A percentile compares a stretch with the other conserved stretches of the same genome.
Evolutionary conservation across 225 moss, liverwort and hornwort genomes (phyloP).

Genomic region (Physcomitrium patens): DNA sequence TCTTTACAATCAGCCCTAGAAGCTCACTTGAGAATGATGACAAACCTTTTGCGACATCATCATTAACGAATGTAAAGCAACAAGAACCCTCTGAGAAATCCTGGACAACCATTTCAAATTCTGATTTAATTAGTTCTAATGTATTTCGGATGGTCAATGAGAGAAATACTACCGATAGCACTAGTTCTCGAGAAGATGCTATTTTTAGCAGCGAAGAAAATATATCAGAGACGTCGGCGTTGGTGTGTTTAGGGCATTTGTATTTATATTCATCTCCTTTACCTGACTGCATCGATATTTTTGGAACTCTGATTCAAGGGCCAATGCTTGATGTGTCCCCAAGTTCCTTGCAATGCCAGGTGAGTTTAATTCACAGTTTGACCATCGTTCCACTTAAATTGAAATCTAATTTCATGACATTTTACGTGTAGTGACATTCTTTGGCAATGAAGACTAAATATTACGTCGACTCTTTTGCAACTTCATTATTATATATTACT

Average conservation of each 20-base stretch:
- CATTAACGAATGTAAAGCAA: slow-evolving; percentile 29
- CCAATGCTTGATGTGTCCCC: slow-evolving; percentile 78
- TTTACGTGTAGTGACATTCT: slow-evolving; percentile 1
- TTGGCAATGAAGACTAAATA: slow-evolving; percentile 8
- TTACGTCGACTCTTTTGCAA: slow-evolving; percentile 2
- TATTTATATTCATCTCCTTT: slow-evolving; percentile 88
- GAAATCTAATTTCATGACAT: slow-evolving; percentile 5
- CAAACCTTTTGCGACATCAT: slow-evolving; percentile 30
- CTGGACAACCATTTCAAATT: slow-evolving; percentile 37
- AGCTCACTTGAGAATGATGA: slow-evolving; percentile 43
- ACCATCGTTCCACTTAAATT: slow-evolving; percentile 9
- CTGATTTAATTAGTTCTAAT: slow-evolving; percentile 29
- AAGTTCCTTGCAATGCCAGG: slow-evolving; percentile 76
- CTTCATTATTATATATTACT: background rate
- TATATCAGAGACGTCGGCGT: slow-evolving; percentile 55
- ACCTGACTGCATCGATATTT: slow-evolving; percentile 86
- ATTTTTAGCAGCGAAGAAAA: slow-evolving; percentile 43
- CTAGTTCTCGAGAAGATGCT: slow-evolving; percentile 41
- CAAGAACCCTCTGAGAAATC: slow-evolving; percentile 41
- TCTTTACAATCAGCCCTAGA: slow-evolving; percentile 43
- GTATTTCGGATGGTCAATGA: slow-evolving; percentile 31
- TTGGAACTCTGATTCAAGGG: slow-evolving; percentile 75
- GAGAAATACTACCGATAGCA: slow-evolving; percentile 32
- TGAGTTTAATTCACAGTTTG: slow-evolving; percentile 40
- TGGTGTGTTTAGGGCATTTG: slow-evolving; percentile 80